These are phyloP conservation scores for Apophysomyces sp. DNA, from an alignment of 371 early-diverging fungal species.

Conservation along the genomic window DNA sequence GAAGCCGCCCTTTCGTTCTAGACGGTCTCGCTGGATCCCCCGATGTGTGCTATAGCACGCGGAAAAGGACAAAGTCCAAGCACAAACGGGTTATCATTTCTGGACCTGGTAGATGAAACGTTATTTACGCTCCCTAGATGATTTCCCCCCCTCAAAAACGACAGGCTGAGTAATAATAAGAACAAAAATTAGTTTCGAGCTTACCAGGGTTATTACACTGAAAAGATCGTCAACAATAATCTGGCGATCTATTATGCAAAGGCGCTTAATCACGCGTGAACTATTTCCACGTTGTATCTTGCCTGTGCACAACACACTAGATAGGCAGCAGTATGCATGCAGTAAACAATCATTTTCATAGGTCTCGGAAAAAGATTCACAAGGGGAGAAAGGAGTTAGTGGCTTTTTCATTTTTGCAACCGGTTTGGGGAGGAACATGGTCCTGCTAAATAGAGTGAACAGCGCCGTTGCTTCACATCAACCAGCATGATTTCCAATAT, in stretches of 20 bases:
- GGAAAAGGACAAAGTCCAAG: background rate
- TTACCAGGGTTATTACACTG: background rate
- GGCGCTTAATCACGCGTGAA: background rate
- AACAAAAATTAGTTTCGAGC: background rate
- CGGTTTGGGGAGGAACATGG: background rate
- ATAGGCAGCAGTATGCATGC: background rate
- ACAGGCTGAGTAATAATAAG: background rate
- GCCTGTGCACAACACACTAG: slow-evolving; percentile 2
- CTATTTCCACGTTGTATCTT: background rate
- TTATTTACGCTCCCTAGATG: background rate
- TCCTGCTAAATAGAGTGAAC: background rate
- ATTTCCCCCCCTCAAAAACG: background rate
- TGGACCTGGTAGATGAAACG: background rate
- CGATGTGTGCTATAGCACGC: background rate
- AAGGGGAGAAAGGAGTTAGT: background rate
- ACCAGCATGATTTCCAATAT: background rate
- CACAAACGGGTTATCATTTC: slow-evolving; percentile 1
- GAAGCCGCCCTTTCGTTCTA: background rate
- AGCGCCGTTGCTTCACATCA: background rate
- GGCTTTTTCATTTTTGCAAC: background rate
- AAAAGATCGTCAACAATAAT: background rate
- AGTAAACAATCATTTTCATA: background rate
- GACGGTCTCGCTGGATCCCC: background rate
- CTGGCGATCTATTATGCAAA: background rate
- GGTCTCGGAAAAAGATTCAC: background rate